These are phyloP conservation scores for Alternaria sp. DNA, from an alignment of 2,329 filamentous ascomycete genomes.

Conservation along the genomic window DNA sequence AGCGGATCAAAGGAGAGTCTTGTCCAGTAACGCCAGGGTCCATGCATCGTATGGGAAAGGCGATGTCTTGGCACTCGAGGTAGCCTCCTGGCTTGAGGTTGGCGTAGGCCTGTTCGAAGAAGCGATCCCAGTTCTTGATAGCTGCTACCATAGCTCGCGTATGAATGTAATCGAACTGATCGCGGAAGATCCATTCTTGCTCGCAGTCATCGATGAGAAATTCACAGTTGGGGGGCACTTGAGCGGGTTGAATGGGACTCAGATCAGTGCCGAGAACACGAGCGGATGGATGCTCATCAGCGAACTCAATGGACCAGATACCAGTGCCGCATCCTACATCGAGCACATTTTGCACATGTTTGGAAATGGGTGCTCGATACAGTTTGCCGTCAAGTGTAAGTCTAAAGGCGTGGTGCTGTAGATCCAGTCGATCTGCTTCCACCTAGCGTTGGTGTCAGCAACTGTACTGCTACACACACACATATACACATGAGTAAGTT, in stretches of 20 bases:
- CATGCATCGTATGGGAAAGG: conserved; percentile 38
- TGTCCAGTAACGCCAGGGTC: conserved; percentile 32
- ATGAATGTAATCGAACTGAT: conserved; percentile 67
- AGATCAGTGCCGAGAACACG: conserved; percentile 49
- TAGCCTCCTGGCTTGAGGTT: conserved; percentile 61
- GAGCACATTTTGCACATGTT: conserved; percentile 42
- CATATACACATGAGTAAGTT: neutral
- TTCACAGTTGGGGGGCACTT: conserved; percentile 46
- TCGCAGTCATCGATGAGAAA: conserved; percentile 50
- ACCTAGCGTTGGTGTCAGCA: conserved; percentile 28
- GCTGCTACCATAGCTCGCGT: conserved; percentile 61
- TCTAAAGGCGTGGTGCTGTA: conserved; percentile 48
- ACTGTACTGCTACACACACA: neutral
- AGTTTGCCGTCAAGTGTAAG: conserved; percentile 45
- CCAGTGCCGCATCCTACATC: conserved; percentile 48
- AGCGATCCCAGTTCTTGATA: conserved; percentile 62
- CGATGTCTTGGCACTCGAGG: conserved; percentile 60
- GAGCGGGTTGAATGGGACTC: conserved; percentile 43
- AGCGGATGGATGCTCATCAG: conserved; percentile 46
- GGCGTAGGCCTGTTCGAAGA: conserved; percentile 55
- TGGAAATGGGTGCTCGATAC: conserved; percentile 38
- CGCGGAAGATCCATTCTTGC: conserved; percentile 64
- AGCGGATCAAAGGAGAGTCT: conserved; percentile 39
- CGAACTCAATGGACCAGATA: conserved; percentile 46
- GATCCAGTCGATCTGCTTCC: conserved; percentile 43